Base-by-base conservation (phyloP, 2,329 filamentous ascomycete species). In the Fusarium secorum region DNA sequence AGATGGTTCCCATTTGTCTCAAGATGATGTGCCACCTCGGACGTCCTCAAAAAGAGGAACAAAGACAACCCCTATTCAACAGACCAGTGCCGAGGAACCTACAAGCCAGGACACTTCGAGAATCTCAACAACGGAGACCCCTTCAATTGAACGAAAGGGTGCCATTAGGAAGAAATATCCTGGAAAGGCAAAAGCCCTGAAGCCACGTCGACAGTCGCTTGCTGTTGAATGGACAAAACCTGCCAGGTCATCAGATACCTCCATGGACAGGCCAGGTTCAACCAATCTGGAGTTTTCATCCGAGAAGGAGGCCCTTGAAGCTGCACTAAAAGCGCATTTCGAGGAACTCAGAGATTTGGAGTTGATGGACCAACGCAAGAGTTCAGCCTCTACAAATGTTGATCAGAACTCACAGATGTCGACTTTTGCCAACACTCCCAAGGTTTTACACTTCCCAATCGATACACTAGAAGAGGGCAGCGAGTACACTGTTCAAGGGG, bases 21-120 rank as follows among this genome's bases (percentile, higher is more conserved):
- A 75, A 4, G 70, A 76, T 4, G 63, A 73, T 9, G 64, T 79
- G 3, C 76, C 77, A 36, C 76, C 72, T 33, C 74, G 77, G 4
- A 76, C 69, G 18, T 80, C 77, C 3, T 79, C 78, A 11, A 77
- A 70, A 51, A 66, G 55, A 32, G 54, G 46, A 24, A 35, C 11
- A 5, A 52, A 41, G 7, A 28, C 26, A 38, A 60, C 48, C 38
- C 48, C 48, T 4, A 4, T 42, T 5, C 24, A 51, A 17, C 33
- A 30, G 64, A 15, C 26, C 28, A 42, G 39, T 33, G 15, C 17
- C 11, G 46, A 61, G 7, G 42, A 58, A 17, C 26, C 24, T 8
- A 14, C 35, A 24, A 42, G 22, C 15, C 66, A 68, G 32, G 51
- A 42, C 10, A 36, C 22, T 4, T 38, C 38, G 1, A 62, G 20